phyloP scores from a whole-genome alignment of 2,329 filamentous ascomycete species.

The Biscogniauxia marginata region DNA sequence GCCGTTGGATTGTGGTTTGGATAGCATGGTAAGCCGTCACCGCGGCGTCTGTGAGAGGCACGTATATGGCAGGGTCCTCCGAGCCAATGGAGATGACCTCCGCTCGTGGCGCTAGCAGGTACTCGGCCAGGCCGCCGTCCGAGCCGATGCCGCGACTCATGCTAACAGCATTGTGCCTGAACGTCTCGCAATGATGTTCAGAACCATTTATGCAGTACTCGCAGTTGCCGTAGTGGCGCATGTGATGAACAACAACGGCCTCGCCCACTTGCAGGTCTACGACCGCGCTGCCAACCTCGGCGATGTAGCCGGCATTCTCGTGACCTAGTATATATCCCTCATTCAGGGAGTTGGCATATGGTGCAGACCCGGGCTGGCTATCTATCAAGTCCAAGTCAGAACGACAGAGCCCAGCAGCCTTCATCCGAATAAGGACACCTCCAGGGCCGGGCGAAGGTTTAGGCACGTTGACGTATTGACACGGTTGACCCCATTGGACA shows the following conservation, averaged over 20 bases:
- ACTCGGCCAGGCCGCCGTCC: slow-evolving; percentile 18
- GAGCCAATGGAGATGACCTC: slow-evolving; percentile 18
- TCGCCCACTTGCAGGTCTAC: slow-evolving; percentile 16
- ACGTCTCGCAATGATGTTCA: slow-evolving; percentile 19
- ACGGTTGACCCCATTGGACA: slow-evolving; percentile 18
- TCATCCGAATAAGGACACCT: slow-evolving; percentile 22
- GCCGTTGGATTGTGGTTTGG: slow-evolving; percentile 9
- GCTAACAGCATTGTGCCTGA: slow-evolving; percentile 16
- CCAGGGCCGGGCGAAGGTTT: slow-evolving; percentile 13
- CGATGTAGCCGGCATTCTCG: slow-evolving; percentile 20
- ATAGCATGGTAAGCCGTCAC: slow-evolving; percentile 20
- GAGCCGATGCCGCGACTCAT: slow-evolving; percentile 17
- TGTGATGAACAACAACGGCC: slow-evolving; percentile 20
- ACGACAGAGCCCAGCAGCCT: slow-evolving; percentile 20
- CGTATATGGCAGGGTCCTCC: slow-evolving; percentile 14
- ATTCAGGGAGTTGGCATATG: slow-evolving; percentile 18
- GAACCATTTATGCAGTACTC: slow-evolving; percentile 17
- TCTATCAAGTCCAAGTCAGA: slow-evolving; percentile 22
- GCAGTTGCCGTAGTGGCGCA: slow-evolving; percentile 20
- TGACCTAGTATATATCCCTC: slow-evolving; percentile 19
- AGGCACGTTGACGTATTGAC: slow-evolving; percentile 16
- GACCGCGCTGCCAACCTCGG: slow-evolving; percentile 9
- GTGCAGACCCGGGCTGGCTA: slow-evolving; percentile 18
- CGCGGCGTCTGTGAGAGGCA: slow-evolving; percentile 18
- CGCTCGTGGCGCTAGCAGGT: slow-evolving; percentile 13